Evolutionary conservation across 2,329 filamentous ascomycete genomes (phyloP), one percentile per base, ranked within the genome.

Genomic region (Chrysoporthe cubensis): DNA sequence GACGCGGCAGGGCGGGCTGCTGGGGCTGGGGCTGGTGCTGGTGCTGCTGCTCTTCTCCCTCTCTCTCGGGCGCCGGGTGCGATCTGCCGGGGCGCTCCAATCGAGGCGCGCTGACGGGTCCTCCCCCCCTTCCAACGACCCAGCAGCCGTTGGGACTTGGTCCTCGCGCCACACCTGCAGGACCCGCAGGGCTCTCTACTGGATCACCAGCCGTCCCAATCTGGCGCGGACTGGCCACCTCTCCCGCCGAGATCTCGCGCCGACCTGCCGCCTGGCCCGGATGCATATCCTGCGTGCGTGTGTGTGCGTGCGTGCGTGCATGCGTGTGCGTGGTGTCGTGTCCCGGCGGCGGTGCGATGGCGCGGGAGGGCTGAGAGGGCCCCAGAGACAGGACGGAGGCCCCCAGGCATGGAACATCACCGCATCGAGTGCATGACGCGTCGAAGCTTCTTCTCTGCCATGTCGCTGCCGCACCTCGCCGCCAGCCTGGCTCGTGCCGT

Each of bases 401-500:
- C 43, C 44, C 32, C n/a, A 62, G 62, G 56, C 59, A 48, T 16
- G 60, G 64, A 69, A 66, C 59, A 46, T 32, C 34, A 60, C 54
- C 43, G 66, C 60, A 64, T 32, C n/a, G 9, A 48, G 64, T 66
- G 69, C 65, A 70, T 70, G 69, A 68, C 66, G 69, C 69, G 66
- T 66, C 64, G 57, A 68, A 66, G 60, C 34, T 26, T 26, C 32
- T 63, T 60, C 46, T 56, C 18, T 70, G 70, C 69, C 58, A 72
- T 71, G 71, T 26, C 70, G 71, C 71, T 71, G 69, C 64, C 44
- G 61, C 64, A 67, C 60, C 63, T 71, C 71, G 67, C 66, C 52
- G 72, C 71, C 72, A 72, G 66, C 67, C 71, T 70, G 67, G 70
- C 70, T 71, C 63, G 66, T 65, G 61, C 40, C 37, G 11, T 43